Evolutionary conservation across 768 basidiomycete genomes (phyloP), one percentile per base, ranked within the genome.

Genomic region (Nidula microcarpa): DNA sequence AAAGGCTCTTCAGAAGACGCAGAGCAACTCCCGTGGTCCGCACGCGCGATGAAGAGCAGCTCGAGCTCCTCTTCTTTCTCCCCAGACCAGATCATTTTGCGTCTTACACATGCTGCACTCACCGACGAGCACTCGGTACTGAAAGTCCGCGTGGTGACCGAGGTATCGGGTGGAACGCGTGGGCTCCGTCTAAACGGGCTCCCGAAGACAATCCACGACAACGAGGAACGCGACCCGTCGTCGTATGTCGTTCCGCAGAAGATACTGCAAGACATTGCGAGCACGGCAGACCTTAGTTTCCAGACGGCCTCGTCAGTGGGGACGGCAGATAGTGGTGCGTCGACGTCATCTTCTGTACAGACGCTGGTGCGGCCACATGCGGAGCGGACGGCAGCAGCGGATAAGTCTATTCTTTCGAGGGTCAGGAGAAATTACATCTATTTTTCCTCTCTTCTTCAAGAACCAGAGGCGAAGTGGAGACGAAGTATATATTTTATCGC

Each of bases 391-490:
- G 70, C 81, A 5, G 81, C 80, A 1, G 87, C 83, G 5, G 87
- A 92, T 57, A 92, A 94, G 65, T 84, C 87, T 3, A 89, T 98
- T n/a, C 63, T 90, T 13, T 85, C 91, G 5, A 78, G 94, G 57
- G 91, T 98, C 17, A 82, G 86, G 62, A 79, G 97, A 55, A 96
- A 91, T 66, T 99, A 99, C 62, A 98, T 98, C 50, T 98, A 98
- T 69, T 98, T 99, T 67, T 95, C 95, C 1, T 97, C 95, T 0
- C 74, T 99, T 47, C 70, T 99, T 47, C 97, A 98, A 68, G 96
- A 98, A 62, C 97, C 97, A 0, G 94, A 98, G 68, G 93, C 94
- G 3, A 99, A 99, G 68, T 99, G 96, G 96, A 86, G 86, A 63
- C 78, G 86, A 63, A 91, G 90, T 92, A 68, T 61, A 86, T 73